A percentile compares a stretch with the other conserved stretches of the same genome.
These are phyloP conservation scores for Leishmania amazonensis DNA, from an alignment of 208 protist species.

Conservation along the genomic window DNA sequence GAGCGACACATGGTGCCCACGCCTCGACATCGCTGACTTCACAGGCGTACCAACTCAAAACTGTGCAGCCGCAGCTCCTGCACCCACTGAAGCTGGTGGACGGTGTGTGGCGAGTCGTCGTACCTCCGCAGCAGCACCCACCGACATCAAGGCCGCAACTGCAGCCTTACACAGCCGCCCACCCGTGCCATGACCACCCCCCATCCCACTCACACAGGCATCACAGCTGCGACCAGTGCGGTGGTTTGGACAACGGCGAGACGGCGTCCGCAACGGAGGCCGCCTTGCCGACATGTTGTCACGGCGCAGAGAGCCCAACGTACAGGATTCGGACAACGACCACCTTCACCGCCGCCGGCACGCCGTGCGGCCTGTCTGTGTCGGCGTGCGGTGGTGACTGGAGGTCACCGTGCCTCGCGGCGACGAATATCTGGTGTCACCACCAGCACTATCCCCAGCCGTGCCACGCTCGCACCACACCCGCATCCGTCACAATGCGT, in stretches of 20 bases:
- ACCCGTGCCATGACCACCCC: not conserved
- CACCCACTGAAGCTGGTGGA: not conserved
- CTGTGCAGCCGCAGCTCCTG: not conserved
- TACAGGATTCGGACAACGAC: not conserved
- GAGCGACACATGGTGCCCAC: not conserved
- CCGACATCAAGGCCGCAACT: not conserved
- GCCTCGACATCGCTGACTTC: not conserved
- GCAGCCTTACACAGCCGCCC: not conserved
- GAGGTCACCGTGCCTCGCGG: conserved; percentile 6
- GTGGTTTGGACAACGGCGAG: not conserved
- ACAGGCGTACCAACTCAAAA: not conserved
- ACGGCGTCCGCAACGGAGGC: not conserved
- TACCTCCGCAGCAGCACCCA: not conserved
- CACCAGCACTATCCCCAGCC: not conserved
- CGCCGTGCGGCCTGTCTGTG: not conserved
- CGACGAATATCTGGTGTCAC: not conserved
- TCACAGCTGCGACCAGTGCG: not conserved
- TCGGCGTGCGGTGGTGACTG: not conserved
- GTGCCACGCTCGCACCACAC: not conserved
- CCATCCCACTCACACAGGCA: not conserved
- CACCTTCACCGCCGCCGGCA: not conserved
- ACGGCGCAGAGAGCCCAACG: not conserved
- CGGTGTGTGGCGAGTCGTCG: not conserved
- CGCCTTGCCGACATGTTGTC: not conserved
- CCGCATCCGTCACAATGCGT: not conserved